Conservation (phyloP, 345 rosid genomes). For the Sisymbrium irio region DNA sequence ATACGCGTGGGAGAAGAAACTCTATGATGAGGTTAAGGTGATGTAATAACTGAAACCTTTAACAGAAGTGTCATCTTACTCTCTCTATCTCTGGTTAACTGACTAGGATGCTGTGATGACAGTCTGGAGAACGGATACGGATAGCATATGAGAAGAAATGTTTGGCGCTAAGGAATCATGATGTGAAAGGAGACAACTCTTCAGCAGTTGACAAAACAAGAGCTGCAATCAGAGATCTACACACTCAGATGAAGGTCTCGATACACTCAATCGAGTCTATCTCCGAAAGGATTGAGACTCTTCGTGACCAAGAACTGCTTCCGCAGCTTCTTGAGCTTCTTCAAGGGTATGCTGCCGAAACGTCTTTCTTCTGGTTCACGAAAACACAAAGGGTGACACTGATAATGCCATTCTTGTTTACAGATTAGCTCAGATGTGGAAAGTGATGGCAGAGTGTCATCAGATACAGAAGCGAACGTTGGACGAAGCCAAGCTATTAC, state of each 20-base stretch:
- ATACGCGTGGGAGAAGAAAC: constrained; percentile 91
- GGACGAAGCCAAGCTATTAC: constrained; percentile 81
- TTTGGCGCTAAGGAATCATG: constrained; percentile 66
- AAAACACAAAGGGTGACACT: neutral
- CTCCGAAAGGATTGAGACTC: constrained; percentile 76
- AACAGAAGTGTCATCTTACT: neutral
- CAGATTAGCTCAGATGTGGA: constrained; percentile 92
- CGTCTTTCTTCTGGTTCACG: neutral
- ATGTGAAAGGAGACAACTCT: constrained; percentile 73
- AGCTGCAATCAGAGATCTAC: constrained; percentile 62
- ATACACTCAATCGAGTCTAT: constrained; percentile 86
- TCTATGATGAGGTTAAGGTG: constrained; percentile 91
- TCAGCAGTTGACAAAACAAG: constrained; percentile 68
- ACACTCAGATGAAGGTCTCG: constrained; percentile 76
- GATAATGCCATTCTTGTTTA: neutral
- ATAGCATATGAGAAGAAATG: constrained; percentile 81
- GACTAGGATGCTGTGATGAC: constrained; percentile 17
- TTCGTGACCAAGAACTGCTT: constrained; percentile 91
- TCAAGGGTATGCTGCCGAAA: constrained; percentile 65
- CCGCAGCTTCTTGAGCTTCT: constrained; percentile 82
- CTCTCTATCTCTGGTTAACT: neutral
- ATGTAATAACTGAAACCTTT: constrained; percentile 35
- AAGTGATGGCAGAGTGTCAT: constrained; percentile 91
- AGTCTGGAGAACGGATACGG: constrained; percentile 78
- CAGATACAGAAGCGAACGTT: constrained; percentile 71